Evolutionary conservation across 129 eudicot species (phyloP), one percentile per base, ranked within the genome.

Genomic region (Solidago caesia): DNA sequence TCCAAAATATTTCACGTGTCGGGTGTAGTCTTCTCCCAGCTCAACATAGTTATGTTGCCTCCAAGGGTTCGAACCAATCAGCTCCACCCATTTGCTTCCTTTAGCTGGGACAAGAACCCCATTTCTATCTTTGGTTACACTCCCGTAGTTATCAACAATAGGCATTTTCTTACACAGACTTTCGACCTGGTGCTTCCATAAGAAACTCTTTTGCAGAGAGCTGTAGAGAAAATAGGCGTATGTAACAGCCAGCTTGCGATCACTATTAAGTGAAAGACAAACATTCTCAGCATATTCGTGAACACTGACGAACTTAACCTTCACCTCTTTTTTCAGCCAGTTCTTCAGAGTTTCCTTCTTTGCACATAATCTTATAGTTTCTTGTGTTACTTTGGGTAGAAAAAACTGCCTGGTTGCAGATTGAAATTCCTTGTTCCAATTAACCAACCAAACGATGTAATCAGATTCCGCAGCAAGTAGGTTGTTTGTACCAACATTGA

Each of bases 1-100:
- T 11, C 69, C 49, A 64, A 43, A 4, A 64, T 41, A 64, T 4
- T 10, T 39, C 49, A 13, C 46, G 16, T 29, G 4, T 3, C 69
- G 14, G 0, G 69, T 64, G 47, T 64, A 64, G 9, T 64, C 69
- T 44, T 64, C 69, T 39, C 51, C 69, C 15, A 64, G 27, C 48
- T 64, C 69, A 11, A 15, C 9, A 7, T 4, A 64, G n/a, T 64
- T 41, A 42, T 64, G 26, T 4, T 43, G 25, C 27, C 46, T 64
- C 69, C 69, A 64, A 13, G 47, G 69, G 42, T 64, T 64, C 2
- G 69, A 41, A 64, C 69, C 69, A 43, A 64, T 42, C 49, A 64
- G 5, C 7, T 64, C 4, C 25, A 64, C 69, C 69, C 69, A 64
- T 0, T 64, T 64, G 48, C 51, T 64, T n/a, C 69, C 69, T 0